A percentile compares a stretch with the other conserved stretches of the same genome.
Conservation (phyloP, 108 stramenopile genomes). For the Skeletonema costatum region DNA sequence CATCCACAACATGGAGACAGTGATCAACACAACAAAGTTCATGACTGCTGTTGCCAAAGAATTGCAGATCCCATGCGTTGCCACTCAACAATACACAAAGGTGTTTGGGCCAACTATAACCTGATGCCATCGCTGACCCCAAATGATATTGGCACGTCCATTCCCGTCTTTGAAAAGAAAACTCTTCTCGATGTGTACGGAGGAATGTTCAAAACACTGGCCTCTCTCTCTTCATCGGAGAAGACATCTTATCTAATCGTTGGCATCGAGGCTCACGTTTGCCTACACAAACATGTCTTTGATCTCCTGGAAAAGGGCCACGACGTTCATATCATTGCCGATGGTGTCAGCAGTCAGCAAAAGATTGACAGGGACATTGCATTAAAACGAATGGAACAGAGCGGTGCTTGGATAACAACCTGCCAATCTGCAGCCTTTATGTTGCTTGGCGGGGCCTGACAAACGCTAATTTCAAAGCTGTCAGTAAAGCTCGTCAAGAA, state of each 20-base stretch:
- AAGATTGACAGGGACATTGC: slow-evolving; percentile 83
- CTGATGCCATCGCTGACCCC: slow-evolving; percentile 69
- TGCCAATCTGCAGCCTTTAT: slow-evolving; percentile 89
- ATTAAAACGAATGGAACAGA: slow-evolving; percentile 71
- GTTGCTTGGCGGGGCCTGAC: slow-evolving; percentile 84
- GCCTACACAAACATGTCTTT: slow-evolving; percentile 90
- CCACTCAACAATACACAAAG: slow-evolving; percentile 97
- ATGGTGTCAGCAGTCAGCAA: slow-evolving; percentile 86
- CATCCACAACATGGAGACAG: slow-evolving; percentile 80
- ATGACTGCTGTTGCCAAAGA: slow-evolving; percentile 83
- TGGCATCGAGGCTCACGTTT: slow-evolving; percentile 98
- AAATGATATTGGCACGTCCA: slow-evolving; percentile 41
- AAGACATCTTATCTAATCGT: slow-evolving; percentile 76
- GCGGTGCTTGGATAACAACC: slow-evolving; percentile 84
- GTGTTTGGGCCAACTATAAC: slow-evolving; percentile 86
- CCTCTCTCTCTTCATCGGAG: slow-evolving; percentile 18
- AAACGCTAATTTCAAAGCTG: slow-evolving; percentile 86
- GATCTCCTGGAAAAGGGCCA: slow-evolving; percentile 86
- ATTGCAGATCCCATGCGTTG: slow-evolving; percentile 85
- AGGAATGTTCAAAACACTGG: slow-evolving; percentile 69
- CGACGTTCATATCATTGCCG: slow-evolving; percentile 90
- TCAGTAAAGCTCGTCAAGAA: slow-evolving; percentile 85
- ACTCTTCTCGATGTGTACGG: slow-evolving; percentile 91
- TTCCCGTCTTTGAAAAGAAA: slow-evolving; percentile 92
- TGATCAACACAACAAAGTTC: slow-evolving; percentile 85